phyloP scores from a whole-genome alignment of 805 yeast species.

The Candida cerambycidarum region DNA sequence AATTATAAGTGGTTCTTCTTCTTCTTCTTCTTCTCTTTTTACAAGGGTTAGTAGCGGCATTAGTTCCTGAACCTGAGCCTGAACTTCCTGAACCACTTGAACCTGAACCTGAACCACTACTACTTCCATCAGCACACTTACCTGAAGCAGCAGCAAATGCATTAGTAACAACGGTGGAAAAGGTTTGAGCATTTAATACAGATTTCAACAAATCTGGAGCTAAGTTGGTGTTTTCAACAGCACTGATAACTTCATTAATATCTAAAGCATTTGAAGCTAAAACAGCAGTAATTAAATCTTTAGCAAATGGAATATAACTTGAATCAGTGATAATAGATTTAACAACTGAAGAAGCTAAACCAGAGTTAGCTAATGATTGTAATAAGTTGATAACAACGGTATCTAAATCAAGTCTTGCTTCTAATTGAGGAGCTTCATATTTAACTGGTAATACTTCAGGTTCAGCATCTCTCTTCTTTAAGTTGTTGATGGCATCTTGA shows the following conservation, averaged over 20 bases:
- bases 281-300: slow-evolving; percentile 31
- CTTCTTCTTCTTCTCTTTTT: slow-evolving; percentile 36
- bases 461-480: slow-evolving; percentile 6
- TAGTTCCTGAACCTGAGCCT: slow-evolving; percentile 7
- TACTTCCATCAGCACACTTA: neutral
- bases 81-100: neutral
- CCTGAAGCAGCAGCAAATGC: slow-evolving; percentile 12
- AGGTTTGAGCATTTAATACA: slow-evolving; percentile 32
- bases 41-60: slow-evolving; percentile 21
- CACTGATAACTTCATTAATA: slow-evolving; percentile 27
- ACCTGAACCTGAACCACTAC: slow-evolving; percentile 1
- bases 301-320: slow-evolving; percentile 36
- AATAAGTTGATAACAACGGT: slow-evolving; percentile 34
- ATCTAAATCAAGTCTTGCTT: slow-evolving; percentile 23
- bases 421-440: slow-evolving; percentile 13
- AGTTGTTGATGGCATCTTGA: slow-evolving; percentile 20
- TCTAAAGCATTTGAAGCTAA: slow-evolving; percentile 29
- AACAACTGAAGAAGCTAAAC: slow-evolving; percentile 42
- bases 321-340: slow-evolving; percentile 39
- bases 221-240: slow-evolving; percentile 33
- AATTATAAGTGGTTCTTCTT: slow-evolving; percentile 22
- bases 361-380: slow-evolving; percentile 41
- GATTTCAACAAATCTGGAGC: slow-evolving; percentile 33
- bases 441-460: slow-evolving; percentile 1
- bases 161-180: slow-evolving; percentile 33